Base-by-base conservation (phyloP, 768 basidiomycete species). In the Amyloporia xantha region DNA sequence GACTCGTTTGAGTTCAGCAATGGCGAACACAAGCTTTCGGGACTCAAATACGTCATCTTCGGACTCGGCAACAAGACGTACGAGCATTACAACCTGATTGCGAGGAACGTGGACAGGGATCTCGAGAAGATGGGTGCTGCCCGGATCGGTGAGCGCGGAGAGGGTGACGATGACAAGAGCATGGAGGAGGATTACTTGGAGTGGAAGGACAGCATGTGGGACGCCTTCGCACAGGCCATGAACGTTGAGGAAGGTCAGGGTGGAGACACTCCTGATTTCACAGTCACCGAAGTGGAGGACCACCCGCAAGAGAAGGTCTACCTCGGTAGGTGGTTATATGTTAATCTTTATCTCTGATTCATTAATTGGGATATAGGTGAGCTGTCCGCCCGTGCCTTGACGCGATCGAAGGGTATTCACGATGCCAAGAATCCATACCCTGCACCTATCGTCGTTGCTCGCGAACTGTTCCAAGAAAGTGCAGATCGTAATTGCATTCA, bases 111-210 rank as follows among this genome's bases (percentile, higher is more conserved):
- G 47, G 95, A 99, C 59, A 60, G 74, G 2, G 67, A 79, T 24
- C 69, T 99, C 50, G 66, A 77, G 4, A 80, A 83, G 62, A 83
- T 92, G 74, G 95, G 93, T 24, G 96, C 81, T 19, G 65, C 72
- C 47, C 82, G 91, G 45, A 87, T 98, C 28, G 93, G 93, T 37
- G 84, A 86, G 63, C 76, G 86, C 33, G 95, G 95, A 9, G 94
- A 98, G 67, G 95, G 95, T 54, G 96, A 99, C 62, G 95, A 99
- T 62, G 96, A 99, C 69, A 96, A 96, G 75, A 92, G 88, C 63
- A 97, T 99, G 94, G 95, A 99, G 66, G 95, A 99, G 71, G 95
- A 99, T 67, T 99, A 98, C 65, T 79, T 99, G 11, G 93, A 91
- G 59, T 99, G 95, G 95, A 99, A 98, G 67, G 95, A 99, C 62